phyloP scores from a whole-genome alignment of 371 early-diverging fungal species.

The Lichtheimia corymbifera region DNA sequence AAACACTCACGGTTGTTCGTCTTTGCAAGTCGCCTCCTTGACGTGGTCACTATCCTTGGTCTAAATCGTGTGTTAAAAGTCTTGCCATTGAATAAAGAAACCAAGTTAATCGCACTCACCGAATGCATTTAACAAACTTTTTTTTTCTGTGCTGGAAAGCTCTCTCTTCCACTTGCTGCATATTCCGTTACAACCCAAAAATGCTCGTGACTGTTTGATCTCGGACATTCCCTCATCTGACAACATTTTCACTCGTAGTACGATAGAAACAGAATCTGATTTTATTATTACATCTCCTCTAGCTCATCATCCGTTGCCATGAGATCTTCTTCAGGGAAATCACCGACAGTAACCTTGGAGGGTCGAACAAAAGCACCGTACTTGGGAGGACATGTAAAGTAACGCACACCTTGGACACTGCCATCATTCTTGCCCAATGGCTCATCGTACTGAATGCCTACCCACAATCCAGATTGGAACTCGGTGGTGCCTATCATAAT shows the following conservation, averaged over 20 bases:
- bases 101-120: background rate
- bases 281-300: constrained; percentile 54
- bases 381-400: constrained; percentile 74
- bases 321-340: constrained; percentile 76
- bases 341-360: constrained; percentile 82
- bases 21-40: background rate
- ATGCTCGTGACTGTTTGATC: background rate
- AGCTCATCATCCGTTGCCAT: constrained; percentile 46
- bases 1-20: too few species aligned
- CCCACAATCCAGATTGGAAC: constrained; percentile 90
- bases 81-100: too few species aligned
- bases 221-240: background rate
- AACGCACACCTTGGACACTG: constrained; percentile 73
- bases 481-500: constrained; percentile 54
- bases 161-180: background rate
- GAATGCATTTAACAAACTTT: background rate
- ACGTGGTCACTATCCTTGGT: background rate
- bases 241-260: background rate
- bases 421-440: constrained; percentile 96
- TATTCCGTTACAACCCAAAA: background rate
- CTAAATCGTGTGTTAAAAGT: too few species aligned
- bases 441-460: constrained; percentile 95
- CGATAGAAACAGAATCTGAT: too few species aligned
- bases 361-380: constrained; percentile 92
- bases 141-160: background rate